phyloP scores from a whole-genome alignment of 805 yeast species.

The Zygotorulaspora florentina region DNA sequence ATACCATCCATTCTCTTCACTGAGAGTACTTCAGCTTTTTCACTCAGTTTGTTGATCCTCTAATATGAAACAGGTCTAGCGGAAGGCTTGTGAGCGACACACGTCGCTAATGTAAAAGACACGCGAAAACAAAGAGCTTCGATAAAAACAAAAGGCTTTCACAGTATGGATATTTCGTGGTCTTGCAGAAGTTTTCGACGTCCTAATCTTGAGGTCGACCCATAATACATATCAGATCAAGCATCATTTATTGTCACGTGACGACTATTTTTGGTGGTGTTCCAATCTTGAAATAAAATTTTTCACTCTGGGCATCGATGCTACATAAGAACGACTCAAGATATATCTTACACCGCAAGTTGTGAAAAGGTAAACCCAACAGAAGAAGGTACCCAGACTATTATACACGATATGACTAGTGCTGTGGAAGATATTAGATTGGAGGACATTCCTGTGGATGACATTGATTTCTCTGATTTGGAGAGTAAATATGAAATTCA shows the following conservation, averaged over 20 bases:
- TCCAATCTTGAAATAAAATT: neutral
- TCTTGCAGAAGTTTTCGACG: neutral
- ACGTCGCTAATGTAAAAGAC: neutral
- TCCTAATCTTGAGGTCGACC: neutral
- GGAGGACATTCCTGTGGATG: constrained; percentile 53
- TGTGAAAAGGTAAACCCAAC: too few relatives aligned
- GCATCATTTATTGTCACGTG: neutral
- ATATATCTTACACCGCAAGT: too few relatives aligned
- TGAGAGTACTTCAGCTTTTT: neutral
- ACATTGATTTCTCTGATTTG: constrained; percentile 77
- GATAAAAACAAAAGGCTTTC: neutral
- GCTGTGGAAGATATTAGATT: constrained; percentile 36
- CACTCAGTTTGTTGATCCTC: neutral
- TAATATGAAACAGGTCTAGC: neutral
- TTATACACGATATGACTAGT: constrained; percentile 18
- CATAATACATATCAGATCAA: neutral
- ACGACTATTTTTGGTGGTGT: neutral
- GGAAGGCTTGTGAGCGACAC: too few relatives aligned
- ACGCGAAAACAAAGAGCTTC: neutral
- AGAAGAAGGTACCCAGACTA: neutral
- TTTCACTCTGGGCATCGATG: neutral
- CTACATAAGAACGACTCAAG: neutral
- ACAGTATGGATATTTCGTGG: neutral
- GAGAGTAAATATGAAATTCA: constrained; percentile 69
- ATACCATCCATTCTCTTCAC: constrained; percentile 1